phyloP scores from a whole-genome alignment of 495 filamentous ascomycete genomes.

The Usnea hakonensis region DNA sequence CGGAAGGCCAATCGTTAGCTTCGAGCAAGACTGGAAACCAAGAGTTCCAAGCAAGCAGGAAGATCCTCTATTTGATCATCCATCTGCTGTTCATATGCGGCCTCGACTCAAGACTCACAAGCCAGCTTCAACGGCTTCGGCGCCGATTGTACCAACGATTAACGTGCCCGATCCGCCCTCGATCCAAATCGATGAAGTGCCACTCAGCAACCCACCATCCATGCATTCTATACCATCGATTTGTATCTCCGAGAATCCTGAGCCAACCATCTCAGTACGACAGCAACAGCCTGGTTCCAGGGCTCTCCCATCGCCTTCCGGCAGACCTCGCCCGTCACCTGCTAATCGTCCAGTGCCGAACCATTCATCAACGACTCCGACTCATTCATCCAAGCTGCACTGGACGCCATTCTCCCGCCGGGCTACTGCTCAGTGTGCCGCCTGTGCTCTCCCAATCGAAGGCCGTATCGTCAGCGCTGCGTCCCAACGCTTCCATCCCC shows the following conservation, averaged over 20 bases:
- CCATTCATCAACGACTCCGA: conserved; percentile 27
- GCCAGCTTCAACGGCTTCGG: conserved; percentile 28
- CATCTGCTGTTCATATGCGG: not conserved
- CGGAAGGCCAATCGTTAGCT: conserved; percentile 88
- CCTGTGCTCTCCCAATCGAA: conserved; percentile 75
- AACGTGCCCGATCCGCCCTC: conserved; percentile 46
- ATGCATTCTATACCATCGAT: conserved; percentile 54
- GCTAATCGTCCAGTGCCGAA: conserved; percentile 22
- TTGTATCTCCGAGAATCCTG: conserved; percentile 45
- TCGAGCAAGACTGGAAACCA: conserved; percentile 73
- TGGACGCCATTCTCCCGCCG: conserved; percentile 41
- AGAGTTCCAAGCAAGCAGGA: conserved; percentile 34
- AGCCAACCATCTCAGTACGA: conserved; percentile 27
- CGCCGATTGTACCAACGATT: conserved; percentile 43
- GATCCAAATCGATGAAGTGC: conserved; percentile 24
- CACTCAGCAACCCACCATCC: conserved; percentile 17
- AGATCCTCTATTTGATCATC: not conserved
- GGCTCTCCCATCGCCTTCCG: conserved; percentile 8
- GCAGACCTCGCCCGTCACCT: not conserved
- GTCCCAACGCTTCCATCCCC: conserved; percentile 78
- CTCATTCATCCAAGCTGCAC: conserved; percentile 17
- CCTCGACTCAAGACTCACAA: conserved; percentile 16
- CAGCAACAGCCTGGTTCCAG: conserved; percentile 10
- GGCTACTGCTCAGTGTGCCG: conserved; percentile 71
- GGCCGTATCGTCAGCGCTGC: conserved; percentile 84